Base-by-base conservation (phyloP, 116 monocot genomes). In the Trichopus zeylanicus region DNA sequence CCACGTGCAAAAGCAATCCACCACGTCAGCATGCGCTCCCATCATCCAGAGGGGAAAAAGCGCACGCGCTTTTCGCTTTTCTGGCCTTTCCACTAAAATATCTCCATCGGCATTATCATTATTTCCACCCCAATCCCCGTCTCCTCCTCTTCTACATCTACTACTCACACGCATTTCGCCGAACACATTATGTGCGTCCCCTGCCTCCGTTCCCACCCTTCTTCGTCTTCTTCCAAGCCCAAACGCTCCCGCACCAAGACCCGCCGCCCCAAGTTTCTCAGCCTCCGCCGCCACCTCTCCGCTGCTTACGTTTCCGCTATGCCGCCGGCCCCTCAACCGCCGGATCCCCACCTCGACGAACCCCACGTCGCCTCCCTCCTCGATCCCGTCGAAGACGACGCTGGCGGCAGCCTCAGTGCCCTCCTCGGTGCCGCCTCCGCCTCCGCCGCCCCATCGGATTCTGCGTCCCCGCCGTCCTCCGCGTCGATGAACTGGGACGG, bases 361-460 rank as follows among this genome's bases (percentile, higher is more conserved):
- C 55, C 55, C n/a, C 29, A 26, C 12, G 26, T 55, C 26, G 28
- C 55, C 27, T 55, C 26, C 27, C 55, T 55, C 55, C 55, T 55
- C 29, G 26, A 23, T 8, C 29, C 26, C 10, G 27, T 13, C n/a
- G 26, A 27, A 7, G 48, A 18, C 48, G 48, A 20, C 48, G 48
- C 10, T 28, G 55, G 24, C 26, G 28, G 16, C 0, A 13, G 8
- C 28, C 29, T 55, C 55, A 16, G 28, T 28, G 8, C 29, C 18
- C 55, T 55, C 4, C 55, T 55, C 29, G 55, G 55, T 10, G 23
- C 55, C 48, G 19, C 48, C 55, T 55, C 55, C 26, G 24, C 26
- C 55, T 6, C 55, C 55, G 16, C 9, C 26, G 29, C 53, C 12
- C 7, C 29, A 3, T 27, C 55, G 15, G 55, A 27, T 3, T 1